phyloP scores from a whole-genome alignment of 140 eudicot genomes.

The Eryngium alpinum region DNA sequence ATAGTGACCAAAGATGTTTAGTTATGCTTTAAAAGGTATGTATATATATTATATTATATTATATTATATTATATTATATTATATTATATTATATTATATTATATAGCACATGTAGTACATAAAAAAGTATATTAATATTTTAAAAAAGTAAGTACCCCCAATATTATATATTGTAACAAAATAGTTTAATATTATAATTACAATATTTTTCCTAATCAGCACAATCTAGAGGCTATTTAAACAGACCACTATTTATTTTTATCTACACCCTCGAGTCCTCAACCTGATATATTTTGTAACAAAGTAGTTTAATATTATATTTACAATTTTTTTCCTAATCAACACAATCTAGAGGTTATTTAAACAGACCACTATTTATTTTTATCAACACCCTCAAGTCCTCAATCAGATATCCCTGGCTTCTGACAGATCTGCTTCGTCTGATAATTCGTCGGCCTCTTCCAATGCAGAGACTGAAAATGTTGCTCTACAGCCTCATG shows the following conservation, averaged over 20 bases:
- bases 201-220: background rate
- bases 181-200: too few species aligned
- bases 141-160: too few species aligned
- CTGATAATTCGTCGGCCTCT: background rate
- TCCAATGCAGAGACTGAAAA: background rate
- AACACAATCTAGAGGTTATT: background rate
- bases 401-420: background rate
- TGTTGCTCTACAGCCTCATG: background rate
- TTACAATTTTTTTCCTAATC: background rate
- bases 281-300: too few species aligned
- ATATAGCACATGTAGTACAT: too few species aligned
- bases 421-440: background rate
- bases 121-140: too few species aligned
- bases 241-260: background rate
- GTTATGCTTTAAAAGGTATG: too few species aligned
- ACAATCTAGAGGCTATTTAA: background rate
- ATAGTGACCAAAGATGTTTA: too few species aligned
- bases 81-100: too few species aligned
- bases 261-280: background rate
- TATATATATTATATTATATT: too few species aligned
- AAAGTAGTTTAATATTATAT: too few species aligned
- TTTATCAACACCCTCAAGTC: background rate
- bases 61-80: too few species aligned
- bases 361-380: background rate
- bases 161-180: too few species aligned